Conservation (phyloP, 257 asterid genomes). For the Fraxinus anomala region DNA sequence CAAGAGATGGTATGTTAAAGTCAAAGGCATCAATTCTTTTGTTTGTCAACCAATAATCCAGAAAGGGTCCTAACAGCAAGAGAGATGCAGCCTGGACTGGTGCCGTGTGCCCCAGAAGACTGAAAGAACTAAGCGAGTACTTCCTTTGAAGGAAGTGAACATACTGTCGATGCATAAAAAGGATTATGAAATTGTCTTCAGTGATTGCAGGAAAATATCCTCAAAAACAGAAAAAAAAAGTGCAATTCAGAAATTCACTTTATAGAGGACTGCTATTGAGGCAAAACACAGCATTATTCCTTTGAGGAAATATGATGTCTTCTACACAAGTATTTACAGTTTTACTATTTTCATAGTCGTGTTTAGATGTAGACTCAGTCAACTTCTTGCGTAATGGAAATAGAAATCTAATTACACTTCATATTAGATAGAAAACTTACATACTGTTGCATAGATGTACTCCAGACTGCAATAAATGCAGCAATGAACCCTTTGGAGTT, state of each 20-base stretch:
- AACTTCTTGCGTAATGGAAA: not conserved
- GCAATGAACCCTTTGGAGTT: conserved; percentile 87
- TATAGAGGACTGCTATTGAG: conserved; percentile 18
- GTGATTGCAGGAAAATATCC: conserved; percentile 24
- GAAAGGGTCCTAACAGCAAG: conserved; percentile 78
- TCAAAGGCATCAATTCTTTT: conserved; percentile 77
- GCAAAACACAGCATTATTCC: not conserved
- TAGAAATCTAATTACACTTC: conserved; percentile 9
- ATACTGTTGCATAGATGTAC: conserved; percentile 89
- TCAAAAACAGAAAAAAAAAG: not conserved
- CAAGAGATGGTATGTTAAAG: conserved; percentile 62
- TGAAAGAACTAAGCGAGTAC: conserved; percentile 93
- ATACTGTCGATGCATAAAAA: conserved; percentile 63
- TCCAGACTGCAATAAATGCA: conserved; percentile 94
- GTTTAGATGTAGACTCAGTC: conserved; percentile 1
- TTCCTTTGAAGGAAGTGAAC: conserved; percentile 95
- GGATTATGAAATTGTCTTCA: conserved; percentile 19
- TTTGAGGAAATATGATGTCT: conserved; percentile 15
- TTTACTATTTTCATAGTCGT: conserved; percentile 17
- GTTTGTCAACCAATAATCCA: conserved; percentile 95
- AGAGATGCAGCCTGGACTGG: conserved; percentile 96
- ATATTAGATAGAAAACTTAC: conserved; percentile 54
- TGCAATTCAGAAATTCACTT: not conserved
- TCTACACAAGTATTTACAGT: conserved; percentile 5
- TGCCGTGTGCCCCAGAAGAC: conserved; percentile 97